phyloP scores from a whole-genome alignment of 176 grass and related monocot species.

The Lolium perenne region DNA sequence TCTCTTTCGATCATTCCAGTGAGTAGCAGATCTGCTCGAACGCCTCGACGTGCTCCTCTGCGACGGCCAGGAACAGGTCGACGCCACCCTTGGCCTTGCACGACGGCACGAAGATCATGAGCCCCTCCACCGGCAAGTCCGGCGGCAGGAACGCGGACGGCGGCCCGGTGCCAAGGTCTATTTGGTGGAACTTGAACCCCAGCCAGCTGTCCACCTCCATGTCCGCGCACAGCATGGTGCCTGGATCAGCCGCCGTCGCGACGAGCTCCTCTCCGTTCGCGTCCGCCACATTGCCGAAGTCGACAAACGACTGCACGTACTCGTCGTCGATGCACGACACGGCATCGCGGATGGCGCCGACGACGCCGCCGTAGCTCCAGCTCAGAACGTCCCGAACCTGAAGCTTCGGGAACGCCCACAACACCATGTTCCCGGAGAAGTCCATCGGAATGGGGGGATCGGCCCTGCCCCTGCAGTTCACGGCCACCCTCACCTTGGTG shows the following conservation, averaged over 20 bases:
- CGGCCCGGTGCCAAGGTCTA: slow-evolving; percentile 43
- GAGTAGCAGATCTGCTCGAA: slow-evolving; percentile 30
- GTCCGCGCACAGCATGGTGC: slow-evolving; percentile 21
- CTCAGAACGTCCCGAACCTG: not conserved
- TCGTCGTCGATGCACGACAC: slow-evolving; percentile 1
- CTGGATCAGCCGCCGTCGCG: slow-evolving; percentile 28
- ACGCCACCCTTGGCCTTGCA: not conserved
- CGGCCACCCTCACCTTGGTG: slow-evolving; percentile 3
- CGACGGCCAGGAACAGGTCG: slow-evolving; percentile 30
- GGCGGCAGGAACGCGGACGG: slow-evolving; percentile 7
- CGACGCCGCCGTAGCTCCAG: not conserved
- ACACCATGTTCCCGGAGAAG: slow-evolving; percentile 1
- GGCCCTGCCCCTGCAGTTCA: not conserved
- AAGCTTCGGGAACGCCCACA: not conserved
- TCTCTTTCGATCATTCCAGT: not conserved
- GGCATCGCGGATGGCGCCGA: slow-evolving; percentile 23
- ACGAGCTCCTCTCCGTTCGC: slow-evolving; percentile 4
- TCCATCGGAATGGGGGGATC: not conserved
- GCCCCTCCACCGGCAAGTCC: slow-evolving; percentile 19
- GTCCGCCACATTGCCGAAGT: slow-evolving; percentile 24
- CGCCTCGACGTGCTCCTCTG: not conserved
- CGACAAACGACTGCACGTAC: slow-evolving; percentile 43
- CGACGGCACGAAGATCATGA: slow-evolving; percentile 35
- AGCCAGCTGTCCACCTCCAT: slow-evolving; percentile 54
- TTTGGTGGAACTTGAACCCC: slow-evolving; percentile 33